Evolutionary conservation across 2,329 filamentous ascomycete genomes (phyloP).

Genomic region (Pestalotiopsis sp.): DNA sequence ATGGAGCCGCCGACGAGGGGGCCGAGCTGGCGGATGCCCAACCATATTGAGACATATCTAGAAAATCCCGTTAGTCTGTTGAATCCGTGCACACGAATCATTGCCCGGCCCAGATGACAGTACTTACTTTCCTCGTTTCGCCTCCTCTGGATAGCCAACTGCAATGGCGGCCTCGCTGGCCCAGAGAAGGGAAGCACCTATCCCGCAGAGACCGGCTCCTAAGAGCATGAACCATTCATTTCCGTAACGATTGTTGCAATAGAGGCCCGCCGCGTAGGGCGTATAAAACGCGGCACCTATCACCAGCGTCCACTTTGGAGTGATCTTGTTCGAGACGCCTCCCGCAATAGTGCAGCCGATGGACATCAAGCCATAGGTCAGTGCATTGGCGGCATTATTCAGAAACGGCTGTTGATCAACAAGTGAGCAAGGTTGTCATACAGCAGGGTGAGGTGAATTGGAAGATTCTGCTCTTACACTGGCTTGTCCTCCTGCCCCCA

Average conservation of each 20-base stretch:
- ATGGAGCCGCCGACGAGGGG: conserved; percentile 5
- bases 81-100: not conserved
- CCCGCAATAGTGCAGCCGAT: conserved; percentile 5
- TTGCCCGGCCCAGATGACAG: not conserved
- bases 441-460: not conserved
- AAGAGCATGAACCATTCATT: conserved; percentile 8
- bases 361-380: conserved; percentile 8
- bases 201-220: conserved; percentile 1
- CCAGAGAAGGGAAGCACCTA: conserved; percentile 2
- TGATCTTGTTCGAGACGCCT: conserved; percentile 7
- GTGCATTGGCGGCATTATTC: conserved; percentile 5
- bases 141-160: conserved; percentile 5
- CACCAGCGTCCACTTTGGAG: conserved; percentile 4
- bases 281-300: conserved; percentile 1
- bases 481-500: conserved; percentile 7
- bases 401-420: not conserved
- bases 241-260: conserved; percentile 9
- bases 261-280: not conserved
- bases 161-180: conserved; percentile 8
- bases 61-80: no score
- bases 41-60: not conserved
- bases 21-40: conserved; percentile 6
- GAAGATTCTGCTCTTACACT: not conserved
- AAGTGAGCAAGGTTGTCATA: not conserved
- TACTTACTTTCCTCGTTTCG: conserved; percentile 6